Evolutionary conservation across 176 grass and related monocot species (phyloP).

Genomic region (Alopecurus myosuroides): DNA sequence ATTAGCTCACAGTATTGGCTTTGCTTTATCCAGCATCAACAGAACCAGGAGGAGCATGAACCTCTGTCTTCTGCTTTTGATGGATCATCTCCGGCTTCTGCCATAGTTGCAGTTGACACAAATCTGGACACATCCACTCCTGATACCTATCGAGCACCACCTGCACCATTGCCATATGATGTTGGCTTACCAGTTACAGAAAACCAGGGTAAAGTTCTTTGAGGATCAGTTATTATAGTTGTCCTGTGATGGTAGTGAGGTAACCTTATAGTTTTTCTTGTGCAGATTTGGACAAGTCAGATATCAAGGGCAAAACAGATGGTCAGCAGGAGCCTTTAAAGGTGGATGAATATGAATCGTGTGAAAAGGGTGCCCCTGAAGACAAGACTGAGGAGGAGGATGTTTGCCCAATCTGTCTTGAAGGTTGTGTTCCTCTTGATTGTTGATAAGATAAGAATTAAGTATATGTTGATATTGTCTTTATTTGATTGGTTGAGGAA

Average conservation of each 20-base stretch:
- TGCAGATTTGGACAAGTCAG: conserved; percentile 52
- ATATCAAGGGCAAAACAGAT: conserved; percentile 53
- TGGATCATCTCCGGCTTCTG: conserved; percentile 51
- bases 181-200: conserved; percentile 44
- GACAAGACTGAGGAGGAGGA: conserved; percentile 71
- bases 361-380: conserved; percentile 33
- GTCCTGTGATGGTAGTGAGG: not conserved
- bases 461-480: conserved; percentile 12
- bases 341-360: conserved; percentile 45
- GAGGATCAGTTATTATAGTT: not conserved
- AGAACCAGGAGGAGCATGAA: conserved; percentile 65
- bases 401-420: conserved; percentile 96
- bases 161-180: conserved; percentile 88
- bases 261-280: conserved; percentile 25
- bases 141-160: conserved; percentile 75
- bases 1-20: conserved; percentile 2
- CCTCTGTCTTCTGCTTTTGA: conserved; percentile 62
- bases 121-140: conserved; percentile 75
- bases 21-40: conserved; percentile 48
- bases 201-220: conserved; percentile 38
- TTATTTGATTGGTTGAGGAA: not conserved
- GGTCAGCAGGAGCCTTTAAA: conserved; percentile 50
- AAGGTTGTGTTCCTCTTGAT: conserved; percentile 56
- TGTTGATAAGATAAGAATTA: not conserved
- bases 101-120: conserved; percentile 56